Base-by-base conservation (phyloP, 164 flowering plant genomes). In the Tetrastigma voinierianum region DNA sequence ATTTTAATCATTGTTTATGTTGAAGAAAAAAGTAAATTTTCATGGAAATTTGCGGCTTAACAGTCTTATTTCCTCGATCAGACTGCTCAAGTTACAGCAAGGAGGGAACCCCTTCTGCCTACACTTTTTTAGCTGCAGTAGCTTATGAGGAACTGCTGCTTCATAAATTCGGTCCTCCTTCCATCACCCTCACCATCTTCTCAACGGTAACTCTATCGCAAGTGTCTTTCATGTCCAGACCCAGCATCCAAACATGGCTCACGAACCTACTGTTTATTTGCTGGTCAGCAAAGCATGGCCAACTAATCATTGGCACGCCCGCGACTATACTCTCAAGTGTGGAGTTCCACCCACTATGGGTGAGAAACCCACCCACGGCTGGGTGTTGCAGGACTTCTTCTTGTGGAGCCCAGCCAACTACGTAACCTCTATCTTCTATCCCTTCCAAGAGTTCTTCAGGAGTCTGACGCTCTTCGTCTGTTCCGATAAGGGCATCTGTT, bases 321-420 rank as follows among this genome's bases (percentile, higher is more conserved):
- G 72, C 81, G 4, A n/a, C 54, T 0, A 83, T 44, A 47, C 86
- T 78, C 73, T 82, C 85, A 18, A 76, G 46, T 0, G 82, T 80
- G 12, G 83, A 79, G 57, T 78, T 83, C 87, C 87, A 84, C 1
- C 85, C 85, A 51, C 76, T 69, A 57, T 82, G 85, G 1, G 84
- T 84, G 71, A 75, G 63, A 56, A 84, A 84, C 62, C 75, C 85
- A 11, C 78, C 87, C 2, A 81, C 70, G 0, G 85, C 78, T 18
- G 25, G 53, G 69, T 84, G 87, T 16, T 32, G 69, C 16, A 82
- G 62, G 2, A 84, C 85, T 44, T 78, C 76, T 51, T 76, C 74
- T 43, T 84, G 87, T 4, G 87, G 87, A 3, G 77, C 75, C 85
- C 83, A 81, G 1, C 43, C 72, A 19, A 76, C 82, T 0, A 81